Evolutionary conservation across 257 asterid genomes (phyloP), one percentile per base, ranked within the genome.

Genomic region (Leptodermis oblonga): DNA sequence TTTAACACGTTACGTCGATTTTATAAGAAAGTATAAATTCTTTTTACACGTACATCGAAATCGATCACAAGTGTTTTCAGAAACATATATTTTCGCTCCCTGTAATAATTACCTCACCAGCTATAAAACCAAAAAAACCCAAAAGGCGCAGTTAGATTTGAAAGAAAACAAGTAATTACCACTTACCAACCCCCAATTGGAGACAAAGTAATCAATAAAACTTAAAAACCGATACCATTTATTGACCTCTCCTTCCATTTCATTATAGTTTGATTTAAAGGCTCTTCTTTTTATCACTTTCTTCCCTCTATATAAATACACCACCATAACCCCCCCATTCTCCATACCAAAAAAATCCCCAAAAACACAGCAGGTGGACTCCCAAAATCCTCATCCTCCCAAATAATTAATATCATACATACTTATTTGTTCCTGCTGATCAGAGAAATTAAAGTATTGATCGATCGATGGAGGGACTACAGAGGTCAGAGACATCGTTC

Each of bases 401-500:
- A 10, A 49, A 5, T 48, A 4, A 18, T n/a, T 12, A n/a, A 51
- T 51, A 23, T 5, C 28, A 51, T 46, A 46, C n/a, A 49, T 49
- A 17, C 55, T 17, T 25, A n/a, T 52, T 6, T n/a, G n/a, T n/a
- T n/a, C n/a, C n/a, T n/a, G n/a, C n/a, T 34, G 39, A 2, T 34
- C 4, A 34, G 39, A 34, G 39, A 34, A 34, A 34, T 34, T 6
- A 34, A 34, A 34, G 39, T n/a, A n/a, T n/a, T n/a, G n/a, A n/a
- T 10, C 59, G 20, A 45, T 5, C 1, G 43, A 75, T 78, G 85
- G 80, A 45, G 14, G 78, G 73, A n/a, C 66, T 84, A 33, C 85
- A 63, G 75, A 84, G 88, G 56, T 82, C 86, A 2, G 82, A 82
- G 63, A 68, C 72, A 46, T 79, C 88, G 23, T 84, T 84, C 34